Conservation (phyloP, 2,329 filamentous ascomycete species). For the Ceratocystis huliohia region DNA sequence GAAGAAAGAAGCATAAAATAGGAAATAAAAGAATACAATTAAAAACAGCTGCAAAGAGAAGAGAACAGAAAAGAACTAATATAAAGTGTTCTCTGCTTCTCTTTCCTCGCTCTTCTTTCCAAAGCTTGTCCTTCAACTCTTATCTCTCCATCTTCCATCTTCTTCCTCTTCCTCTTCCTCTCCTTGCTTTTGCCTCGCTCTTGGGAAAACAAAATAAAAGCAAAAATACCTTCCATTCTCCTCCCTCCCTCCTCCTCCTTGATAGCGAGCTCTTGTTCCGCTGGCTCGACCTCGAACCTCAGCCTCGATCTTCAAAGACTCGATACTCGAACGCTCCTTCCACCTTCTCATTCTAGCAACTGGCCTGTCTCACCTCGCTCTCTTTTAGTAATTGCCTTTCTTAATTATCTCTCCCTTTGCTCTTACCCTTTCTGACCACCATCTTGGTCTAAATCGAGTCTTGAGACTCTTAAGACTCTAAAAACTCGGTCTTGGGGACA, state of each 20-base stretch:
- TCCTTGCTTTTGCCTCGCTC: background rate
- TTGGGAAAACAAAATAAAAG: no score
- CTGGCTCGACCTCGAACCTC: background rate
- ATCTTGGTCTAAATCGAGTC: background rate
- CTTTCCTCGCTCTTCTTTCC: background rate
- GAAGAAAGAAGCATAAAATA: background rate
- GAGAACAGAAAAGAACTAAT: background rate
- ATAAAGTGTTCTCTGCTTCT: constrained; percentile 7
- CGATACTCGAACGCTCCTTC: background rate
- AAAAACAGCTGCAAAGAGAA: background rate
- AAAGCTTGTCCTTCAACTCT: background rate
- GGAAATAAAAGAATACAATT: background rate
- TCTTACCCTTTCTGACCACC: constrained; percentile 8
- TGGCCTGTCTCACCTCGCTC: constrained; percentile 1
- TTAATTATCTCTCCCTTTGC: constrained; percentile 3
- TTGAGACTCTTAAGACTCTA: background rate
- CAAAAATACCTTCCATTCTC: background rate
- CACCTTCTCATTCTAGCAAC: constrained; percentile 8
- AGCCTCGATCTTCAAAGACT: background rate
- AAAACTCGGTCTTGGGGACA: background rate
- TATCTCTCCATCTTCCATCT: background rate
- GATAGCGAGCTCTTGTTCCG: background rate
- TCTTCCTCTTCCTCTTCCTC: background rate
- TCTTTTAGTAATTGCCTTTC: constrained; percentile 1
- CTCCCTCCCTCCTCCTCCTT: background rate